These are phyloP conservation scores for Penicillium desertorum DNA, from an alignment of 495 filamentous ascomycete genomes.

Conservation along the genomic window DNA sequence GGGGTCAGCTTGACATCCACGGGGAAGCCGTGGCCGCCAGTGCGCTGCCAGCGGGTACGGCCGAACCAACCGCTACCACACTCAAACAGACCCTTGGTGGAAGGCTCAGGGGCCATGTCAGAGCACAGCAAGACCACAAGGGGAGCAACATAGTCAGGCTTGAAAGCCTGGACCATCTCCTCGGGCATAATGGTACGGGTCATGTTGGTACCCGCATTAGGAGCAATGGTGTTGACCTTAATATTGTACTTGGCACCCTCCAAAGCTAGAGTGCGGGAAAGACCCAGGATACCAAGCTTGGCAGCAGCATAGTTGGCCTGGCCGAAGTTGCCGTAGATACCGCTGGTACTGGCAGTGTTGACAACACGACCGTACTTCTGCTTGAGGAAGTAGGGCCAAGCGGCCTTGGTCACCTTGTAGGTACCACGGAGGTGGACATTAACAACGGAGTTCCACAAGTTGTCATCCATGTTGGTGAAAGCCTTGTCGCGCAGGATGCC, in stretches of 20 bases:
- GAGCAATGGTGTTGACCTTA: constrained; percentile 96
- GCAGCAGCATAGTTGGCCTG: constrained; percentile 98
- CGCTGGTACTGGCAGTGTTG: constrained; percentile 94
- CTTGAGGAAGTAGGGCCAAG: constrained; percentile 97
- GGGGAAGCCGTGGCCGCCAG: constrained; percentile 89
- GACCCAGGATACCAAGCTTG: constrained; percentile 92
- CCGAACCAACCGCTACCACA: constrained; percentile 94
- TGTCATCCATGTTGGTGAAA: constrained; percentile 96
- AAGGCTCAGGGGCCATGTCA: constrained; percentile 79
- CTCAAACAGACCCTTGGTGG: constrained; percentile 91
- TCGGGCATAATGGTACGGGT: constrained; percentile 93
- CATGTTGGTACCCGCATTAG: constrained; percentile 96
- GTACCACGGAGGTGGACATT: constrained; percentile 92
- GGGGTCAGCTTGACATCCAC: constrained; percentile 83
- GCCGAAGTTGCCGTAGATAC: constrained; percentile 99
- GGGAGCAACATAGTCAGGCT: constrained; percentile 97
- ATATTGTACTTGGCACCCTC: constrained; percentile 99
- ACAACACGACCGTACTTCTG: constrained; percentile 97
- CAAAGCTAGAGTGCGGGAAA: constrained; percentile 87
- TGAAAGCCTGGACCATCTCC: constrained; percentile 98
- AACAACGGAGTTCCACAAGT: constrained; percentile 88
- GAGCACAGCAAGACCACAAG: constrained; percentile 85
- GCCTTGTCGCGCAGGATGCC: constrained; percentile 98
- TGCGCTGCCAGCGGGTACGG: constrained; percentile 91
- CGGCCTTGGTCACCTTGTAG: constrained; percentile 96